phyloP scores from a whole-genome alignment of 208 protist species.

The Trypanosoma conorhini region DNA sequence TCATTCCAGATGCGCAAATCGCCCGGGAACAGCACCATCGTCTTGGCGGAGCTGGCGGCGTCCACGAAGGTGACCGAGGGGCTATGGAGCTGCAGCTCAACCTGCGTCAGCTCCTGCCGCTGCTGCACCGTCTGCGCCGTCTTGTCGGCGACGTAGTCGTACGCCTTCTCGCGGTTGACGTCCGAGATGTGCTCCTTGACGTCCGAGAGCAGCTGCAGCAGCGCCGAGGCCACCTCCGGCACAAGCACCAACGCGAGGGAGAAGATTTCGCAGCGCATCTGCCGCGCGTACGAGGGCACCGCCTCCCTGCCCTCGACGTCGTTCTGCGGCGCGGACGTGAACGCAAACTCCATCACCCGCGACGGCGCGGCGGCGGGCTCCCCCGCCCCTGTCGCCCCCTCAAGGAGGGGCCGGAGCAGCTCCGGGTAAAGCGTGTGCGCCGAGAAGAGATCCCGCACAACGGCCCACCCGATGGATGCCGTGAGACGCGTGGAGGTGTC shows the following conservation, averaged over 20 bases:
- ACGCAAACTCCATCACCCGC: slow-evolving; percentile 22
- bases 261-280: slow-evolving; percentile 46
- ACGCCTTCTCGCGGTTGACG: slow-evolving; percentile 67
- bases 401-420: slow-evolving; percentile 42
- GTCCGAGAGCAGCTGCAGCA: slow-evolving; percentile 42
- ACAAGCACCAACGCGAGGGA: slow-evolving; percentile 60
- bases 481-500: slow-evolving; percentile 42
- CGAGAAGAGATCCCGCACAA: slow-evolving; percentile 48
- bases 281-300: slow-evolving; percentile 38
- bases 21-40: slow-evolving; percentile 62
- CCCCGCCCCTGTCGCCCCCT: not conserved
- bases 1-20: slow-evolving; percentile 51
- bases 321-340: not conserved
- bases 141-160: slow-evolving; percentile 58
- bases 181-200: slow-evolving; percentile 61
- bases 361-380: not conserved
- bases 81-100: slow-evolving; percentile 62
- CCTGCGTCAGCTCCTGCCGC: slow-evolving; percentile 44
- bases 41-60: slow-evolving; percentile 31
- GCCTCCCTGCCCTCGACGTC: not conserved
- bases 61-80: slow-evolving; percentile 61
- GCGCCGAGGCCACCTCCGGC: slow-evolving; percentile 57
- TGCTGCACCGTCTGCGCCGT: slow-evolving; percentile 19
- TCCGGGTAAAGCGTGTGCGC: slow-evolving; percentile 41
- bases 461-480: slow-evolving; percentile 49